Evolutionary conservation across 2,329 filamentous ascomycete genomes (phyloP), one percentile per base, ranked within the genome.

Genomic region (Tolypocladium amazonense): DNA sequence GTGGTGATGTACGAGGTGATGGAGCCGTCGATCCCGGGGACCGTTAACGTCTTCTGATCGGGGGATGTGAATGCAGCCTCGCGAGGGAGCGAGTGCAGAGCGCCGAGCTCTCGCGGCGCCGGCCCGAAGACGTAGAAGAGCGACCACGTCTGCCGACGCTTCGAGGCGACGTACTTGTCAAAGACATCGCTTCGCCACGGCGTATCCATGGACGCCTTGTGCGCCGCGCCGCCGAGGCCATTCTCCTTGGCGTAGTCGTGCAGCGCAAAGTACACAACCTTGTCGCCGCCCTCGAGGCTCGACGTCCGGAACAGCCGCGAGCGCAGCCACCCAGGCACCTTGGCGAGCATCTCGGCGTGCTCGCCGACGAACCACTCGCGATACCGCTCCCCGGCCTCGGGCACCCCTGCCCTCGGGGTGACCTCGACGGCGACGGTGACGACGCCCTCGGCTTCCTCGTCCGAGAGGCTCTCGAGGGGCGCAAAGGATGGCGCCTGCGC

Each of bases 71-170:
- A 88, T 0, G 77, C 71, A 0, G 79, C 76, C 0, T 70, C 67
- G 1, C 78, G 73, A 3, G 80, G 76, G 4, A 82, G 74, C 1
- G 72, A 72, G 0, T 81, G 76, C 1, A 90, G 73, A 7, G 82
- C 79, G 0, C 77, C 66, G 4, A 93, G 77, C 64, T 93, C 88
- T 30, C 89, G 81, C 0, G 89, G 85, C 0, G 83, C 89, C 0
- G 88, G 82, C 0, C 90, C 89, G 68, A 96, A 95, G 14, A 88
- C 86, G 72, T 94, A 92, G 71, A 90, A 89, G 63, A 92, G 82
- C 39, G 83, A 77, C 73, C 90, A 94, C 0, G 79, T 78, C 23
- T 88, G 80, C 53, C 84, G 79, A 14, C 74, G 78, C 66, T 83
- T 83, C 55, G 76, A 72, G 27, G 78, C 80, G 14, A 90, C 81